Evolutionary conservation across 306 rosid species (phyloP).

Genomic region (Canavalia ensiformis): DNA sequence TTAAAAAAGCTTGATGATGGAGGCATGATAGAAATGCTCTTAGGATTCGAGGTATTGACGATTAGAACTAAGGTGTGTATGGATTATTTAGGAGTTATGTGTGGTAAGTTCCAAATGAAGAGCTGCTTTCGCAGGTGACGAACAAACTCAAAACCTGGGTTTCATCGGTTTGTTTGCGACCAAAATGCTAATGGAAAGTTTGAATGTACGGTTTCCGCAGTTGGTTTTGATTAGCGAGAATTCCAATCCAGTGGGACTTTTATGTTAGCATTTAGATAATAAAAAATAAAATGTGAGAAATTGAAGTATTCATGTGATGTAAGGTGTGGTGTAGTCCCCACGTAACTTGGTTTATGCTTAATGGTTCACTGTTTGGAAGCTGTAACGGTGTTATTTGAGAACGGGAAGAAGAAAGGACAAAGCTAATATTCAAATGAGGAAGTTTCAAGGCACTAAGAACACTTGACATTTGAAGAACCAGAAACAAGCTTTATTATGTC

Average conservation of each 20-base stretch:
- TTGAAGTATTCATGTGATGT: background rate
- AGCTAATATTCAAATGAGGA: constrained; percentile 39
- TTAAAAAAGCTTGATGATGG: constrained; percentile 16
- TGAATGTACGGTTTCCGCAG: background rate
- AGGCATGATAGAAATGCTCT: constrained; percentile 26
- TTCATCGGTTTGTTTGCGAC: constrained; percentile 55
- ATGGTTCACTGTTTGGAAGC: background rate
- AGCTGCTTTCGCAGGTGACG: constrained; percentile 45
- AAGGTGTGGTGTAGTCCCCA: constrained; percentile 24
- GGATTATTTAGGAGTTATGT: constrained; percentile 5
- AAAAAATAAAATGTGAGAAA: background rate
- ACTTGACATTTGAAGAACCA: constrained; percentile 11
- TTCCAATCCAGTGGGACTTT: background rate
- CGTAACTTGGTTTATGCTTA: background rate
- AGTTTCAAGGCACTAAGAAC: constrained; percentile 45
- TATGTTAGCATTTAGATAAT: background rate
- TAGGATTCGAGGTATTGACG: constrained; percentile 43
- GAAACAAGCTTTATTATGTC: constrained; percentile 25
- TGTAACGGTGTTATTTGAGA: background rate
- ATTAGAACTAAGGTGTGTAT: constrained; percentile 49
- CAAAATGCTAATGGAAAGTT: constrained; percentile 33
- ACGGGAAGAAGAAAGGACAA: constrained; percentile 27
- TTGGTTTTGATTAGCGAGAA: background rate
- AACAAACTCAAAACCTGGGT: constrained; percentile 60
- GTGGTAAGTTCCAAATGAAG: constrained; percentile 23